Percentiles rank a stretch among this genome's conserved stretches.
Conservation (phyloP, 768 basidiomycete genomes). For the Tylopilus felleus region DNA sequence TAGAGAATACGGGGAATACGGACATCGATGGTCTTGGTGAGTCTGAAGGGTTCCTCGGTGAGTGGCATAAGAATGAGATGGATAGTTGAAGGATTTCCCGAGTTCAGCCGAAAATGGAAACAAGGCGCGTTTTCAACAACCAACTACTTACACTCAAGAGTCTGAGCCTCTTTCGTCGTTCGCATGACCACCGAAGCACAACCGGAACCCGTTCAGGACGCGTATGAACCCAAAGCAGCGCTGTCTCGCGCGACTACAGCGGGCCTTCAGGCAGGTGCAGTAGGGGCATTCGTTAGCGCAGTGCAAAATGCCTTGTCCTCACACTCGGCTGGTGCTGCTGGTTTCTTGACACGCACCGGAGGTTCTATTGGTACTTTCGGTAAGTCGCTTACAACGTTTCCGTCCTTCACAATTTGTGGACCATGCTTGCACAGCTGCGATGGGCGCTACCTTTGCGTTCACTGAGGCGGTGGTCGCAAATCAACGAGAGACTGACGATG, state of each 20-base stretch:
- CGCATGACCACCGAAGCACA: conserved; percentile 23
- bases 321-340: conserved; percentile 78
- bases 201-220: conserved; percentile 14
- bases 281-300: conserved; percentile 67
- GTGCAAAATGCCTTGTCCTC: conserved; percentile 77
- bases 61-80: conserved; percentile 15
- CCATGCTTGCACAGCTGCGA: conserved; percentile 57
- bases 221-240: conserved; percentile 51
- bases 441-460: conserved; percentile 83
- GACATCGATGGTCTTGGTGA: conserved; percentile 44
- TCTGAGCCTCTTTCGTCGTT: conserved; percentile 5
- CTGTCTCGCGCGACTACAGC: conserved; percentile 53
- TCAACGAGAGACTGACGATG: conserved; percentile 71
- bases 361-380: conserved; percentile 91
- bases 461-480: conserved; percentile 83
- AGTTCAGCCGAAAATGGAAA: not conserved
- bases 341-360: conserved; percentile 83
- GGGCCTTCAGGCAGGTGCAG: conserved; percentile 60
- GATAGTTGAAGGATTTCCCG: too few relatives aligned
- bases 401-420: not conserved
- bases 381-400: conserved; percentile 36
- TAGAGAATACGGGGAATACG: conserved; percentile 25
- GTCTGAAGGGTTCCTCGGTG: conserved; percentile 28
- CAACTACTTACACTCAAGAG: not conserved
- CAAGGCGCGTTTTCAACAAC: not conserved